Evolutionary conservation across 352 stramenopile species (phyloP), one percentile per base, ranked within the genome.

Genomic region (Phytopythium mirpurense): DNA sequence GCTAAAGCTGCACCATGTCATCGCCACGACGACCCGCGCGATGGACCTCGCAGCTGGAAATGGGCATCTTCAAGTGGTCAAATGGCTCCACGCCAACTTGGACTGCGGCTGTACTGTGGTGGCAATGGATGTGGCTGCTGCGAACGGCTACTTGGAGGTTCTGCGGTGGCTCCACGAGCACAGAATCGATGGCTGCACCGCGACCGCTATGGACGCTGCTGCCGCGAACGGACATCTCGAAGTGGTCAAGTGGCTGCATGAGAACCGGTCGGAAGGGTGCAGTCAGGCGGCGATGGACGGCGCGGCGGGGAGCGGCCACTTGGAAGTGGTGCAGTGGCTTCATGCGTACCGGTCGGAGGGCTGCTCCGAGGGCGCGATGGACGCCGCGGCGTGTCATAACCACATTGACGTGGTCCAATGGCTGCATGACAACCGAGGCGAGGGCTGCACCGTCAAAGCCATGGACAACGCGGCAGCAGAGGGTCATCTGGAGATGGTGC

Each of bases 391-490:
- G 2, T 51, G 55, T 16, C 46, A 48, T 32, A 58, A 45, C 1
- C 60, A 54, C 35, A 27, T 68, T 15, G 41, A 62, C 5, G 61
- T 72, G 1, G 45, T 75, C 24, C 43, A 70, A 27, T 75, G 64
- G 61, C 54, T 75, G 27, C 61, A 59, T n/a, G 29, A 36, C 9
- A 42, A 47, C 29, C 50, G 38, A 24, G 23, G 3, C 8, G 59
- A 54, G 23, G 63, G 51, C 14, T 67, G 57, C 27, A 75, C 56
- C 18, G 55, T 44, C 37, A 57, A 63, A 18, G 67, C 63, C 24
- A 75, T 75, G 63, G 67, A 67, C 40, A 63, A 64, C 18, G 67
- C 67, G 9, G 67, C 63, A 9, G 60, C 47, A 2, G 43, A 68
- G 24, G 67, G 67, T 4, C 51, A 75, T 36, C 29, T 72, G 19